phyloP scores from a whole-genome alignment of 306 rosid species.

The Comarum palustre region DNA sequence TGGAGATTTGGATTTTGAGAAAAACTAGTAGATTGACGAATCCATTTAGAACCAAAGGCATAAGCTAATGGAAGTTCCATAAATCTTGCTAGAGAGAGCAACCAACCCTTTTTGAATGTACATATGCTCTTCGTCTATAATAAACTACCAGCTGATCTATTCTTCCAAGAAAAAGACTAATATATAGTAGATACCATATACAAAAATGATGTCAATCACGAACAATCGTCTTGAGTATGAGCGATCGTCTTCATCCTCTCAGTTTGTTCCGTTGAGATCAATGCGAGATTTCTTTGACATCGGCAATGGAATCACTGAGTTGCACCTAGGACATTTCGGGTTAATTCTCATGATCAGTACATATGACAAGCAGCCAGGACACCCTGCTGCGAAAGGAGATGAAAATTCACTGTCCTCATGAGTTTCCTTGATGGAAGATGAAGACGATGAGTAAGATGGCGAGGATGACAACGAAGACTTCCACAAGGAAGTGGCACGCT shows the following conservation, averaged over 20 bases:
- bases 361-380: constrained; percentile 90
- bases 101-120: constrained; percentile 39
- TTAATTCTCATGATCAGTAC: constrained; percentile 79
- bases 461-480: constrained; percentile 55
- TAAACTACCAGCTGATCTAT: constrained; percentile 38
- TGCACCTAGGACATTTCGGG: constrained; percentile 90
- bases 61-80: constrained; percentile 25
- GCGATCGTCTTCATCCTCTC: constrained; percentile 20
- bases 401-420: constrained; percentile 57
- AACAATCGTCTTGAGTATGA: neutral
- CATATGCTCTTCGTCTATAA: constrained; percentile 41
- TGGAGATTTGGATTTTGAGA: neutral
- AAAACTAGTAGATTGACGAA: neutral
- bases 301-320: constrained; percentile 60
- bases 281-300: constrained; percentile 75
- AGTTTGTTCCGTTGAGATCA: constrained; percentile 80
- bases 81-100: constrained; percentile 35
- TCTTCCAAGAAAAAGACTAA: constrained; percentile 26
- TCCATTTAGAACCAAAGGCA: neutral
- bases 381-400: constrained; percentile 84
- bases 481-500: constrained; percentile 47
- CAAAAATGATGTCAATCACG: constrained; percentile 36
- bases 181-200: constrained; percentile 54
- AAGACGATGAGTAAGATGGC: constrained; percentile 56
- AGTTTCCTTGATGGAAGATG: constrained; percentile 58